Base-by-base conservation (phyloP, 306 rosid species). In the Vigna reflexopilosa region DNA sequence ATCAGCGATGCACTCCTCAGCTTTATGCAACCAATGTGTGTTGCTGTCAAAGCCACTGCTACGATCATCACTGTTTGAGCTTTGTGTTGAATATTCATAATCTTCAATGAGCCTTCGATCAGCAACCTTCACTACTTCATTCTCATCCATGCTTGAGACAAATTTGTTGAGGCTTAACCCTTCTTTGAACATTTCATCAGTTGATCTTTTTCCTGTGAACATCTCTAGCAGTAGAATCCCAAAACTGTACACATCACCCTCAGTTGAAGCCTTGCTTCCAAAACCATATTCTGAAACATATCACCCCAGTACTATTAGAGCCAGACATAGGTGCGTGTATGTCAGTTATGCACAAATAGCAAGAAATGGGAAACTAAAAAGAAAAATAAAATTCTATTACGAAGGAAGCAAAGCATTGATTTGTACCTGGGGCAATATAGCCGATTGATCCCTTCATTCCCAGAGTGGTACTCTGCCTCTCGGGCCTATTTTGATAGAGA, bases 371-470 rank as follows among this genome's bases (percentile, higher is more conserved):
- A 32, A 32, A 32, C 36, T 32, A 32, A 0, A 32, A 32, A 32
- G 5, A 3, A 4, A 3, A 14, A 51, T 0, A 20, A 62, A 55
- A 57, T 20, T 20, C 22, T 20, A 20, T 20, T 20, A 20, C 22
- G 5, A 32, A 32, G 12, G 16, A 59, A 59, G 40, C 0, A 59
- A 13, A 26, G 15, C 20, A 16, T n/a, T 28, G 2, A 36, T 8
- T 0, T 24, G 17, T 76, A 83, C 89, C 89, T 77, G 85, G 85
- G 16, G 89, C 87, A 65, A 86, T 86, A 36, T 86, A 86, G 64
- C 89, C 87, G 2, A 80, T 73, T 47, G 87, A 80, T n/a, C 87
- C 87, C 34, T 80, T 77, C 6, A 86, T 45, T 70, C 69, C 83
- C 4, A 86, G 11, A 34, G 80, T 81, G 77, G 5, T 32, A 32